phyloP scores from a whole-genome alignment of 306 rosid species.

The Quercus berberidifolia region DNA sequence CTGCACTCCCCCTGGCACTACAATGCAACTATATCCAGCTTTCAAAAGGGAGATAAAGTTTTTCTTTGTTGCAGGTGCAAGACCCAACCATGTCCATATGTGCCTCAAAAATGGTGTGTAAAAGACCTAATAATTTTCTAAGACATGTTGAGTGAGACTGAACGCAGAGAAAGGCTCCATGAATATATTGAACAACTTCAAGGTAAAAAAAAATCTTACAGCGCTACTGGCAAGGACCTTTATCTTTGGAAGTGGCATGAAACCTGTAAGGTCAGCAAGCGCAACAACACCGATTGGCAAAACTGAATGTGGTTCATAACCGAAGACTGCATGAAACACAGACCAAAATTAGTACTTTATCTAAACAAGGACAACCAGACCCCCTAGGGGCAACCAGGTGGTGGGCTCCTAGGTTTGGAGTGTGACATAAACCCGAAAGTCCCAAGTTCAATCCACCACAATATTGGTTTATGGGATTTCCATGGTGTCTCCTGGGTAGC shows the following conservation, averaged over 20 bases:
- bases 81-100: constrained; percentile 97
- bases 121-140: constrained; percentile 50
- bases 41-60: constrained; percentile 58
- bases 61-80: constrained; percentile 62
- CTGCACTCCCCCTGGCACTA: constrained; percentile 96
- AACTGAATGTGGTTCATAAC: constrained; percentile 96
- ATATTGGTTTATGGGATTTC: too few relatives aligned
- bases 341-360: neutral
- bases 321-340: constrained; percentile 59
- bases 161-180: neutral
- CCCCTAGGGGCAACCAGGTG: too few relatives aligned
- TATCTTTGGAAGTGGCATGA: constrained; percentile 84
- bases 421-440: too few relatives aligned
- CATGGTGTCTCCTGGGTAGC: too few relatives aligned
- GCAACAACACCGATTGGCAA: constrained; percentile 83
- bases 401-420: too few relatives aligned
- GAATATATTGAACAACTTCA: neutral
- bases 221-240: constrained; percentile 96
- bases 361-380: neutral
- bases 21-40: constrained; percentile 78
- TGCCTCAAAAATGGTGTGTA: constrained; percentile 92
- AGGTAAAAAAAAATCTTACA: constrained; percentile 50
- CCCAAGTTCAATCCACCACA: too few relatives aligned
- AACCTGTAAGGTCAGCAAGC: constrained; percentile 78
- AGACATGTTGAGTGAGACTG: constrained; percentile 16